Conservation (phyloP, 2,329 filamentous ascomycete genomes). For the Apiospora marii region DNA sequence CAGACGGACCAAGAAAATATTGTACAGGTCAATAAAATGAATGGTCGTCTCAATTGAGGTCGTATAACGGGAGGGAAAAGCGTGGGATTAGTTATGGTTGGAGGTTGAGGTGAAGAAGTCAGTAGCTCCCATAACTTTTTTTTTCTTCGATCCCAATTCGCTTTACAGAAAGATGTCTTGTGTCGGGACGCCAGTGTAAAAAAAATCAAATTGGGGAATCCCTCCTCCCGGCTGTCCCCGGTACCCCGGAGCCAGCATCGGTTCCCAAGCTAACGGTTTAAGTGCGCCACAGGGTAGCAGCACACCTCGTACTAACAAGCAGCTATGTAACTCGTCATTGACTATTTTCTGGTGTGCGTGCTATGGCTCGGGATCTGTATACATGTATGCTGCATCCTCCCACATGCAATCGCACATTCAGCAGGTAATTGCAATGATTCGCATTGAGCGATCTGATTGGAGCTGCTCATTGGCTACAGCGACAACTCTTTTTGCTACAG, state of each 20-base stretch:
- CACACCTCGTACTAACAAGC: neutral
- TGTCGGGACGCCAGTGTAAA: neutral
- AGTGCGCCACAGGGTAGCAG: neutral
- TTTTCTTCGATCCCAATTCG: conserved; percentile 29
- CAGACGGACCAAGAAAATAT: conserved; percentile 37
- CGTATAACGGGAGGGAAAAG: conserved; percentile 24
- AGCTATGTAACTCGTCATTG: conserved; percentile 12
- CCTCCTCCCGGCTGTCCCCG: conserved; percentile 40
- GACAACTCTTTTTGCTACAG: neutral
- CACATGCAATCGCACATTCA: conserved; percentile 6
- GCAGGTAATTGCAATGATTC: conserved; percentile 5
- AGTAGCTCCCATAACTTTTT: conserved; percentile 27
- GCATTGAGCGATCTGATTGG: neutral
- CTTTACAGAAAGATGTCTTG: conserved; percentile 21
- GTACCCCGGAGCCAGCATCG: conserved; percentile 35
- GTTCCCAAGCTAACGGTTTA: conserved; percentile 16
- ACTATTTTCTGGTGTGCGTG: neutral
- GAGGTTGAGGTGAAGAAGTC: neutral
- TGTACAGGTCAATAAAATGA: conserved; percentile 39
- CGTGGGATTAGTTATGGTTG: conserved; percentile 24
- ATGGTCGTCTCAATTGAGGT: conserved; percentile 37
- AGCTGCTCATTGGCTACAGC: conserved; percentile 3
- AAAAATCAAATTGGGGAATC: conserved; percentile 25
- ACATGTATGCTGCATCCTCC: neutral
- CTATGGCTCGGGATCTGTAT: neutral